Evolutionary conservation across 768 basidiomycete genomes (phyloP).

Genomic region (Lyophyllum semitale): DNA sequence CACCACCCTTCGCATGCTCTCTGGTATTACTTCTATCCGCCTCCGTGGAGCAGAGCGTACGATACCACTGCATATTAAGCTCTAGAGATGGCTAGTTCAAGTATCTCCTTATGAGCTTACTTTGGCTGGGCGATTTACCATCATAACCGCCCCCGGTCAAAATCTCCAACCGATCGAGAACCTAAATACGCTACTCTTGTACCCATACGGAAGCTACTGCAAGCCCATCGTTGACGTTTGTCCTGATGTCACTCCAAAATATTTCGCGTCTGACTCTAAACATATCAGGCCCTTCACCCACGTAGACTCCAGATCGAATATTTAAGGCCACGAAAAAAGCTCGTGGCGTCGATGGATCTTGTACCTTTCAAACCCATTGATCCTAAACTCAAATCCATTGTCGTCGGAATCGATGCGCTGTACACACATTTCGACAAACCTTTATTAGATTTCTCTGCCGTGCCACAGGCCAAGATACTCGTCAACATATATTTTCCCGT

Average conservation of each 20-base stretch:
- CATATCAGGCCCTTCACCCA: background rate
- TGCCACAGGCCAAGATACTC: background rate
- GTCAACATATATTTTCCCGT: background rate
- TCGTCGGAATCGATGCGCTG: background rate
- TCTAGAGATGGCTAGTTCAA: background rate
- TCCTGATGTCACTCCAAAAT: background rate
- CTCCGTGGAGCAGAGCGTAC: background rate
- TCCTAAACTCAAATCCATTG: background rate
- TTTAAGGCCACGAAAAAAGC: background rate
- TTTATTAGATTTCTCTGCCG: slow-evolving; percentile 2
- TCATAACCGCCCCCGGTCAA: background rate
- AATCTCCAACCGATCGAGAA: background rate
- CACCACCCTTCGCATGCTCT: background rate
- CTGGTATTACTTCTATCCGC: background rate
- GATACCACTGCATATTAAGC: background rate
- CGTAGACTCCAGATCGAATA: background rate
- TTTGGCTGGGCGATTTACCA: background rate
- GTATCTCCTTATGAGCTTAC: background rate
- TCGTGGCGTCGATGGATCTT: background rate
- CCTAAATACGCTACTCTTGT: background rate
- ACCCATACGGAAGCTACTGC: background rate
- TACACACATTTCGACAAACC: background rate
- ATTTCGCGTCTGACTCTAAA: background rate
- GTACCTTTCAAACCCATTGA: background rate
- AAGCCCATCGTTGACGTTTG: background rate